phyloP scores from a whole-genome alignment of 2,329 filamentous ascomycete species.

The Raffaelea albimanens region DNA sequence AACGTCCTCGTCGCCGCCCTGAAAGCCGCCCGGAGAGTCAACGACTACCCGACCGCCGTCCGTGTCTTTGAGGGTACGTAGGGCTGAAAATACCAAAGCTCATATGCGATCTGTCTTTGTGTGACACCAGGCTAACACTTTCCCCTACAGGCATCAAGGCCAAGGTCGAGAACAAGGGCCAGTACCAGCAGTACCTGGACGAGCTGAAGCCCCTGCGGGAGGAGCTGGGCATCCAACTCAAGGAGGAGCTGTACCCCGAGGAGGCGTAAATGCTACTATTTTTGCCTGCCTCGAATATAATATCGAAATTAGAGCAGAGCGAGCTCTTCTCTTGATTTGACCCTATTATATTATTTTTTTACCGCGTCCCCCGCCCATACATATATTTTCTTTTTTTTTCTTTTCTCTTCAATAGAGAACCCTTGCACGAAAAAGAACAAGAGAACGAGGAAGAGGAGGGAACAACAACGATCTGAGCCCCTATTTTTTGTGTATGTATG shows the following conservation, averaged over 20 bases:
- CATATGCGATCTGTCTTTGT: no score
- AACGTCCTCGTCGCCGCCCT: constrained; percentile 86
- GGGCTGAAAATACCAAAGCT: no score
- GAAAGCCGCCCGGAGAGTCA: constrained; percentile 88
- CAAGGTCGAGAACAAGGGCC: constrained; percentile 97
- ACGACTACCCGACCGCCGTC: constrained; percentile 97
- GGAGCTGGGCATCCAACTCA: constrained; percentile 84
- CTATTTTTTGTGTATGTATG: not conserved
- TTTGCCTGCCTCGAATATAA: no score
- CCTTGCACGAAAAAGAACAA: not conserved
- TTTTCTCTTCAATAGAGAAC: not conserved
- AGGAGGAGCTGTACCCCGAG: constrained; percentile 80
- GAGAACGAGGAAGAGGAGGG: not conserved
- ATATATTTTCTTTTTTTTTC: not conserved
- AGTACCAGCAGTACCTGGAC: constrained; percentile 93
- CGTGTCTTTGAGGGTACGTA: constrained; percentile 94
- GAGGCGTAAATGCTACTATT: constrained; percentile 7
- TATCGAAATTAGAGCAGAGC: not conserved
- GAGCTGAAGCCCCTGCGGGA: constrained; percentile 88
- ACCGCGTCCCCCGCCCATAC: not conserved
- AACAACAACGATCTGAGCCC: no score
- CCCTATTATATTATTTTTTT: no score
- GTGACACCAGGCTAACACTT: not conserved
- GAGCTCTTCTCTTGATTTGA: not conserved
- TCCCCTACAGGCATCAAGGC: constrained; percentile 72